Base-by-base conservation (phyloP, 208 protist genomes). In the Acanthamoeba healyi region DNA sequence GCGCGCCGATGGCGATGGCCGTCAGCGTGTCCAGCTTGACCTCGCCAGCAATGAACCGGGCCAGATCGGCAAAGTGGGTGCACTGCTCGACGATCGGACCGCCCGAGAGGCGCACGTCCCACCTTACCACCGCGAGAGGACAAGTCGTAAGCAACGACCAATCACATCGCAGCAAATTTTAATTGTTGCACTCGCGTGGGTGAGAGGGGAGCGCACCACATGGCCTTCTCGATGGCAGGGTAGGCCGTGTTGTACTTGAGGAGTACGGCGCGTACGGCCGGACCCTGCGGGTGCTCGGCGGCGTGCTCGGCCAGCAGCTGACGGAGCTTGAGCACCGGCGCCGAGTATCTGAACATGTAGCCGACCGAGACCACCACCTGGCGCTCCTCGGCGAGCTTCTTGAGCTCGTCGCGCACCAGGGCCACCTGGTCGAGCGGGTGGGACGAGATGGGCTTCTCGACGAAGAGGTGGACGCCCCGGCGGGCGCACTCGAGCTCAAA, bases 361-460 rank as follows among this genome's bases (percentile, higher is more conserved):
- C 79, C 79, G 6, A 87, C 79, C 22, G 79, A 87, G 4, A 87
- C 79, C 42, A 87, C 79, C 26, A 87, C n/a, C 5, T 38, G 9
- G 42, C 14, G 42, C 44, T 87, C 46, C 44, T 58, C 42, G 36
- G 67, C 67, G 10, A 77, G 67, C 4, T 7, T 7, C 34, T 44
- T 9, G 19, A 77, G 67, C 38, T 77, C 67, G 22, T 77, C 67
- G 22, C 67, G 67, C 34, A 77, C 67, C 67, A 29, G 38, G 15
- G 67, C 10, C 36, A 77, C 67, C 36, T 46, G 67, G 36, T 77
- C 67, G 17, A 22, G 67, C 29, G 79, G 44, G n/a, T 51, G 42
- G 14, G 46, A 63, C n/a, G 79, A 87, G 38, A 87, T 87, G 49
- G 79, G 79, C 49, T 87, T 87, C 79, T 87, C 79, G 44, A 87